Conservation (phyloP, 176 grass and related monocot genomes). For the Aegilops longissima region DNA sequence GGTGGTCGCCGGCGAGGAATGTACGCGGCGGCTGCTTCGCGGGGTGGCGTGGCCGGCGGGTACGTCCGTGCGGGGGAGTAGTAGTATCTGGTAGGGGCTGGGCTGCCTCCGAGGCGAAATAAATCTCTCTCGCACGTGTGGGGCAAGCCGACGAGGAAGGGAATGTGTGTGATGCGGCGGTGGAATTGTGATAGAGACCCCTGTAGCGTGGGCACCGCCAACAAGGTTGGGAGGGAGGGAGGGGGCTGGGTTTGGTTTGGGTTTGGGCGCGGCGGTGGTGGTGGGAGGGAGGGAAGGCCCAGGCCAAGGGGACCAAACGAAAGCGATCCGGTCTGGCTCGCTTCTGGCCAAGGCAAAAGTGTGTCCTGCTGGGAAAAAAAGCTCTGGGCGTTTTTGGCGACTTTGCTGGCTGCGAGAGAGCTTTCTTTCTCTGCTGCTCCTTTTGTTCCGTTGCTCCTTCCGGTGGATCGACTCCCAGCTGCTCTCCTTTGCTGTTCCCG, state of each 20-base stretch:
- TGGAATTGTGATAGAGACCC: neutral
- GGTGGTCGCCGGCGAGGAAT: neutral
- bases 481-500: neutral
- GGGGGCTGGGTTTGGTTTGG: neutral
- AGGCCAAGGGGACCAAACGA: slow-evolving; percentile 5
- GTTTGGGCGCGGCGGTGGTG: neutral
- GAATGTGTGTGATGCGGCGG: slow-evolving; percentile 15
- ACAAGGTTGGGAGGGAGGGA: neutral
- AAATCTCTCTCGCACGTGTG: slow-evolving; percentile 6
- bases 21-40: neutral
- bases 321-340: slow-evolving; percentile 32
- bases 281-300: neutral
- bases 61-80: neutral
- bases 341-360: slow-evolving; percentile 18
- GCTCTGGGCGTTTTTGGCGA: neutral
- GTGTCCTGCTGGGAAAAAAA: neutral
- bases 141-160: neutral
- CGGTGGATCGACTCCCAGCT: neutral
- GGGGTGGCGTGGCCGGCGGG: neutral
- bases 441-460: neutral
- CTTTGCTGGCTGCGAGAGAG: neutral
- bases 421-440: neutral
- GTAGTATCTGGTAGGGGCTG: slow-evolving; percentile 16
- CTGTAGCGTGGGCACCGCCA: neutral
- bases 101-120: neutral